These are phyloP conservation scores for Chlamydomonas incerta DNA, from an alignment of 139 green algal species.

Conservation along the genomic window DNA sequence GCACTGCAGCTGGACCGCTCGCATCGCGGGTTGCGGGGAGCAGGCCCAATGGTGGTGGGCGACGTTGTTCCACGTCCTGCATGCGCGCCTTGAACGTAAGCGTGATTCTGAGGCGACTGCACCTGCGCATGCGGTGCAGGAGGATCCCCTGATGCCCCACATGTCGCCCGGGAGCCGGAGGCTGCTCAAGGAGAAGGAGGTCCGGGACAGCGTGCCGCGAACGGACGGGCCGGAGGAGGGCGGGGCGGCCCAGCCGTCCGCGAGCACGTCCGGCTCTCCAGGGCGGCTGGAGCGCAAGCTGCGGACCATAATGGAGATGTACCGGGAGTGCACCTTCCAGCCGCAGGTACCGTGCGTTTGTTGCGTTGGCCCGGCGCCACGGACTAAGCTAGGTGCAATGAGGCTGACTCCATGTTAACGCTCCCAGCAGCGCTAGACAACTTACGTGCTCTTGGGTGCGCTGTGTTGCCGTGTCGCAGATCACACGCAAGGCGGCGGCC, in stretches of 20 bases:
- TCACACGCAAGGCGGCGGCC: constrained; percentile 27
- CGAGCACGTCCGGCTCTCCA: neutral
- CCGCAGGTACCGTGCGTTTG: constrained; percentile 11
- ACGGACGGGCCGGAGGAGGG: neutral
- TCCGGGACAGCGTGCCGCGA: neutral
- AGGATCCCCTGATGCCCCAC: neutral
- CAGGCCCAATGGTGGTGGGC: too few relatives aligned
- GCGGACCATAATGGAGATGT: constrained; percentile 39
- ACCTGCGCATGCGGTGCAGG: neutral
- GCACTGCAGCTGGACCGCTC: too few relatives aligned
- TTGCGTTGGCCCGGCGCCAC: too few relatives aligned
- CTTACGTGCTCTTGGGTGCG: neutral
- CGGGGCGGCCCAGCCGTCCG: neutral
- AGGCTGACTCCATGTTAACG: too few relatives aligned
- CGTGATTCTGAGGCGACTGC: too few relatives aligned
- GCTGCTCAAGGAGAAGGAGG: constrained; percentile 14
- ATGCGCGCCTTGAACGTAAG: too few relatives aligned
- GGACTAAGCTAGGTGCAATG: too few relatives aligned
- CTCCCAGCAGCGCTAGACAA: neutral
- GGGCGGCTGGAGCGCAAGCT: neutral
- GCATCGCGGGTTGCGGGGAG: too few relatives aligned
- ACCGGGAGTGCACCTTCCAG: constrained; percentile 38
- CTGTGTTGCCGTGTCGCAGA: constrained; percentile 3
- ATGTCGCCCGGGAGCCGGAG: constrained; percentile 34
- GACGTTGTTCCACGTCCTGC: too few relatives aligned